Conservation (phyloP, 164 flowering plant species). For the Brasenia schreberi region DNA sequence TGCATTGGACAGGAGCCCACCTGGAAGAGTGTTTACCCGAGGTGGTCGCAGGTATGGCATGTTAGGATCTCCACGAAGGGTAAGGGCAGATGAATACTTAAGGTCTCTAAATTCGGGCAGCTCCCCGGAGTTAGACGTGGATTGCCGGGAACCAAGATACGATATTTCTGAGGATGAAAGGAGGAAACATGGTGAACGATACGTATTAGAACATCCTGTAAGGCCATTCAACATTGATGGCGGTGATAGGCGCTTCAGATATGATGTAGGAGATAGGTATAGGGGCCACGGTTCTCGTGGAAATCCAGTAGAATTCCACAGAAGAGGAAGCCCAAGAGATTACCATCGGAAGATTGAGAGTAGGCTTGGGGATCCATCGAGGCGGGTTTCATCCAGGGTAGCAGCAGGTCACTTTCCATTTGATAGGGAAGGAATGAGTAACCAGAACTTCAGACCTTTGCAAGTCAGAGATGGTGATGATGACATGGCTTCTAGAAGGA, state of each 20-base stretch:
- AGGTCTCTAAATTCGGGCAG: slow-evolving; percentile 2
- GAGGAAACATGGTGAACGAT: slow-evolving; percentile 21
- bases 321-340: slow-evolving; percentile 20
- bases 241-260: slow-evolving; percentile 17
- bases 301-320: slow-evolving; percentile 15
- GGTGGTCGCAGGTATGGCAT: slow-evolving; percentile 19
- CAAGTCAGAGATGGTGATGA: slow-evolving; percentile 6
- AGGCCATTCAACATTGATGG: slow-evolving; percentile 21
- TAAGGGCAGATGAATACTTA: slow-evolving; percentile 24
- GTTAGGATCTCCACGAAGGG: slow-evolving; percentile 16
- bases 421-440: slow-evolving; percentile 15
- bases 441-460: slow-evolving; percentile 9
- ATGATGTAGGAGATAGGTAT: slow-evolving; percentile 19
- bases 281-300: slow-evolving; percentile 12
- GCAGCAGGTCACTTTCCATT: slow-evolving; percentile 15
- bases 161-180: slow-evolving; percentile 24
- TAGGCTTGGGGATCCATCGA: slow-evolving; percentile 12
- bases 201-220: slow-evolving; percentile 16
- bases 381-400: slow-evolving; percentile 7
- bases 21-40: slow-evolving; percentile 20
- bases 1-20: slow-evolving; percentile 22
- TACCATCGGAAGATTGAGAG: slow-evolving; percentile 15
- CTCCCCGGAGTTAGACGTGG: slow-evolving; percentile 16
- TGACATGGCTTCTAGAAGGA: slow-evolving; percentile 17
- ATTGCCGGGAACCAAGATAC: slow-evolving; percentile 19